A percentile compares a stretch with the other conserved stretches of the same genome.
These are phyloP conservation scores for Acacia pycnantha DNA, from an alignment of 331 rosid species.

Conservation along the genomic window DNA sequence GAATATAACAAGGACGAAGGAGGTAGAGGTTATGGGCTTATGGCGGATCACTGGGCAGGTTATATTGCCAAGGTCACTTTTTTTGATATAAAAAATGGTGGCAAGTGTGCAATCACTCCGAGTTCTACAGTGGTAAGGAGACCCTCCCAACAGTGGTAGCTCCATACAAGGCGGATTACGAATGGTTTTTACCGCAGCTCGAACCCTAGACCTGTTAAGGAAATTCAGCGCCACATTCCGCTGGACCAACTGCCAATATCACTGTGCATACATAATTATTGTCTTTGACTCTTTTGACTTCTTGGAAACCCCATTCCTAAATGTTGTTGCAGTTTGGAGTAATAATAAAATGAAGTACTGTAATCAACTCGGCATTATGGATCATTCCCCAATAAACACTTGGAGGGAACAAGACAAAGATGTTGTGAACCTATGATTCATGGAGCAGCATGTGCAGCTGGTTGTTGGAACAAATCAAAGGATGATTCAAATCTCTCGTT, in stretches of 20 bases:
- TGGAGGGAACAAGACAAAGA: not conserved
- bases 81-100: too few species aligned
- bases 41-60: not conserved
- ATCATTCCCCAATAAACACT: not conserved
- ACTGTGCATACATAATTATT: not conserved
- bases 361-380: not conserved
- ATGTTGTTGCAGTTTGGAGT: not conserved
- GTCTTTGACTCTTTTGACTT: conserved; percentile 27
- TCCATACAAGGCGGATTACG: too few species aligned
- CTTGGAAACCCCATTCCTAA: not conserved
- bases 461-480: not conserved
- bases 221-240: too few species aligned
- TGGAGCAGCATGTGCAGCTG: conserved; percentile 11
- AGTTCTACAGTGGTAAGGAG: too few species aligned
- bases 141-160: too few species aligned
- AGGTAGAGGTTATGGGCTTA: not conserved
- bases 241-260: too few species aligned
- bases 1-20: too few species aligned
- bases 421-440: not conserved
- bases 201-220: too few species aligned
- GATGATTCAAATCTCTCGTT: not conserved
- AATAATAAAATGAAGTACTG: not conserved
- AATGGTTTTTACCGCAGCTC: too few species aligned
- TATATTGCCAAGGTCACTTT: not conserved
- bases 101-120: too few species aligned